Percentiles rank a stretch among this genome's conserved stretches.
Evolutionary conservation across 345 rosid genomes (phyloP).

Genomic region (Draba incana): DNA sequence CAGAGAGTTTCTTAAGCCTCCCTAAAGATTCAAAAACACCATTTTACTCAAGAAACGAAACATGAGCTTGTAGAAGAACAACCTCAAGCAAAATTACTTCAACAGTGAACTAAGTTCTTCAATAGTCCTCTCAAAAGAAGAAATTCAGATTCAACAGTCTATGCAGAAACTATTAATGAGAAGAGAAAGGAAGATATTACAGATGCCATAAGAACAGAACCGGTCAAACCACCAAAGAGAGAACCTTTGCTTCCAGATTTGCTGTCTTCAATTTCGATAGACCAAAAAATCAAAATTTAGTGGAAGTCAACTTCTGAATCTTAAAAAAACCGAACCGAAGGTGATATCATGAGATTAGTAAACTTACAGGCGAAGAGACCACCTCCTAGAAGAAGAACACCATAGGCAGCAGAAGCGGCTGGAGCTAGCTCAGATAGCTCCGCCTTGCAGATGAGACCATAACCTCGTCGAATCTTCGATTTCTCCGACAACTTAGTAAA

Average conservation of each 20-base stretch:
- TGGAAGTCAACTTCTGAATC: background rate
- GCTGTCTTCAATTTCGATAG: constrained; percentile 42
- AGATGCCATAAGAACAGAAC: constrained; percentile 73
- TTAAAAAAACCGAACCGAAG: no score
- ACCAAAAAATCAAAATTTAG: constrained; percentile 8
- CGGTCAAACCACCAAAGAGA: constrained; percentile 73
- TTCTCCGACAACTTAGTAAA: constrained; percentile 25
- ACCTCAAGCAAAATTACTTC: background rate
- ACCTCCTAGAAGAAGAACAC: constrained; percentile 66
- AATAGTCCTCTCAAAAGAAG: constrained; percentile 14
- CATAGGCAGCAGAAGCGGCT: constrained; percentile 67
- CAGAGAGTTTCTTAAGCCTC: background rate
- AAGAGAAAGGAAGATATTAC: constrained; percentile 45
- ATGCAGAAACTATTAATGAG: constrained; percentile 8
- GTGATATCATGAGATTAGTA: no score
- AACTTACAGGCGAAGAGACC: constrained; percentile 80
- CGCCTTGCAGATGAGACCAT: constrained; percentile 51
- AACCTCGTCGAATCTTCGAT: constrained; percentile 25
- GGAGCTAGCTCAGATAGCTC: constrained; percentile 69
- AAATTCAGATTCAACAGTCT: constrained; percentile 12
- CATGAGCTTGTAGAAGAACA: background rate
- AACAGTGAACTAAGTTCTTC: constrained; percentile 17
- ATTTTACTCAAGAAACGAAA: background rate
- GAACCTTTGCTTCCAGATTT: constrained; percentile 84
- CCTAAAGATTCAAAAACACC: background rate